Conservation (phyloP, 305 asterid genomes). For the Withania somnifera region DNA sequence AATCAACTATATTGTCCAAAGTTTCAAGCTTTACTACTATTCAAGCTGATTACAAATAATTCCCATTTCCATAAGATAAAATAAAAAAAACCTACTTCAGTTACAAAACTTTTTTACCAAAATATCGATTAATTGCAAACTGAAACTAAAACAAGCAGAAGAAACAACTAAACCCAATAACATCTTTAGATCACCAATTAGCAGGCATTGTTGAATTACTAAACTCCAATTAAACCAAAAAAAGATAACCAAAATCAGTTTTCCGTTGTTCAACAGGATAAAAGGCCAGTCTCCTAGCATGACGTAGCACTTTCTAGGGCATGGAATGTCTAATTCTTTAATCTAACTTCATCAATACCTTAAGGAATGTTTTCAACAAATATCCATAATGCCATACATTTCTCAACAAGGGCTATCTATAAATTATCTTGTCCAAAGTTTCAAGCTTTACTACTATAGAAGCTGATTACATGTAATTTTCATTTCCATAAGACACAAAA, state of each 20-base stretch:
- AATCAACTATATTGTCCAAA: background rate
- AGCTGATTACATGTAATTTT: conserved; percentile 4
- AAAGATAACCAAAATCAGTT: background rate
- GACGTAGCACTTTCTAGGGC: background rate
- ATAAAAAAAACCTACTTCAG: background rate
- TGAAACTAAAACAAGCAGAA: background rate
- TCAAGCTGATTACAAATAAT: background rate
- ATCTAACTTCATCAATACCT: background rate
- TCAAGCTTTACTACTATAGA: background rate
- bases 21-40: conserved; percentile 4
- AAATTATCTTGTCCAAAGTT: background rate
- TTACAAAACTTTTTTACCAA: background rate
- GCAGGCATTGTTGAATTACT: background rate
- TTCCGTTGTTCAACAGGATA: background rate
- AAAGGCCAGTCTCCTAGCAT: background rate
- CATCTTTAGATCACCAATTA: background rate
- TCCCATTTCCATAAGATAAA: background rate
- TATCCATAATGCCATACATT: background rate
- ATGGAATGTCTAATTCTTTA: background rate
- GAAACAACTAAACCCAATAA: background rate
- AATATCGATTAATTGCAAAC: background rate
- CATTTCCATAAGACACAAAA: background rate
- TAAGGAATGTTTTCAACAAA: background rate
- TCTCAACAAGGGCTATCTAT: background rate
- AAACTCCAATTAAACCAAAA: background rate